Evolutionary conservation across 2,329 filamentous ascomycete species (phyloP), one percentile per base, ranked within the genome.

Genomic region (Colletotrichum tanaceti): DNA sequence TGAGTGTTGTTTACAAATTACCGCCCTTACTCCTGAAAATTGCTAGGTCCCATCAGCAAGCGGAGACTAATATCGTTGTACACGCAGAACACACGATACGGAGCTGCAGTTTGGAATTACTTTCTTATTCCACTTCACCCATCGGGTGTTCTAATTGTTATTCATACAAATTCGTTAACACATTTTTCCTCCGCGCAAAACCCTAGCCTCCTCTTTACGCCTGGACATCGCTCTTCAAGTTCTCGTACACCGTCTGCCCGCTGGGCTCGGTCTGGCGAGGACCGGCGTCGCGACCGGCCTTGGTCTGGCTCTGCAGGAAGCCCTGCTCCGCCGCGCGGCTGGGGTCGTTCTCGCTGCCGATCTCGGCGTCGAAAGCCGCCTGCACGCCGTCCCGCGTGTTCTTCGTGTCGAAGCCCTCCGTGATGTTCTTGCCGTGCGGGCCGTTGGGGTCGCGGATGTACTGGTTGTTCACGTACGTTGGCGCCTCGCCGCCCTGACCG

Each of bases 291-390:
- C 74, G 59, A 1, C 71, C 73, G 24, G 41, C 69, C 7, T 72
- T 68, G 41, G 68, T 73, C 58, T 74, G 71, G 18, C 71, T 72
- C 53, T 72, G 64, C 65, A 75, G 70, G 41, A 87, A 79, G 71
- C 81, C 80, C 47, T 77, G 71, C 75, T 85, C 84, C 5, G 84
- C 84, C 46, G 79, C 65, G 10, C 81, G 73, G 58, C 80, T 79
- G 4, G 85, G 85, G 71, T 87, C 85, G 65, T 84, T 75, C 72
- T 80, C 77, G 6, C 79, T 81, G 2, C 85, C 85, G 68, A 82
- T 80, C 72, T 85, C 80, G 4, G 79, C 72, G 61, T 77, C 74
- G 69, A 84, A 75, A 2, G 80, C 78, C 69, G 78, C 80, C 74
- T 78, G 74, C 44, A 78, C 65, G 5, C 77, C 80, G 65, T 83